phyloP scores from a whole-genome alignment of 108 stramenopile species.

The Chaetoceros tenuissimus region DNA sequence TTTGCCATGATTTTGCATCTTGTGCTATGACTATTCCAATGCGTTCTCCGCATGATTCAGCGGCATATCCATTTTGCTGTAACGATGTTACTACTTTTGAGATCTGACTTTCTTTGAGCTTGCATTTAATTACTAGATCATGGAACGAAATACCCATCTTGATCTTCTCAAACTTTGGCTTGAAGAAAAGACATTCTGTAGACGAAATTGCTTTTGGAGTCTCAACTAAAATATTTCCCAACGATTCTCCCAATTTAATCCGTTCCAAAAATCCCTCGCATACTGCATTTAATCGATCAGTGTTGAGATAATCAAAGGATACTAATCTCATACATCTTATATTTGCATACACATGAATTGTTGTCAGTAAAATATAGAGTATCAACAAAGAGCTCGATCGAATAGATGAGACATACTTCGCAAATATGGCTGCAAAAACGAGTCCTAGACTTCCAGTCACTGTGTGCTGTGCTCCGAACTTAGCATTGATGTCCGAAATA shows the following conservation, averaged over 20 bases:
- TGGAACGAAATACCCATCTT: conserved; percentile 49
- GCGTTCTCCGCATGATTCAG: too few relatives aligned
- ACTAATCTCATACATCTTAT: conserved; percentile 59
- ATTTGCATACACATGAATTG: conserved; percentile 57
- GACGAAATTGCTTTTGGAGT: conserved; percentile 46
- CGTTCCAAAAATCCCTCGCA: conserved; percentile 33
- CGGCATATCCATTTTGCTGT: too few relatives aligned
- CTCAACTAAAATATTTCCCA: conserved; percentile 11
- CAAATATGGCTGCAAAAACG: conserved; percentile 55
- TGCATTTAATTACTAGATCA: conserved; percentile 34
- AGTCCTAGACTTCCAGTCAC: conserved; percentile 69
- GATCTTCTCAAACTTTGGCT: conserved; percentile 14
- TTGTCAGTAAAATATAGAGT: conserved; percentile 50
- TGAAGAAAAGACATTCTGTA: conserved; percentile 63
- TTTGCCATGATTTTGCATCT: conserved; percentile 26
- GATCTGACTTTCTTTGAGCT: conserved; percentile 3
- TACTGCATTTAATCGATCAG: conserved; percentile 41
- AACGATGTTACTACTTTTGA: too few relatives aligned
- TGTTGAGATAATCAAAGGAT: conserved; percentile 64
- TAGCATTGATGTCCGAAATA: conserved; percentile 65
- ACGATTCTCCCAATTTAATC: conserved; percentile 1
- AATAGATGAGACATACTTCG: conserved; percentile 37
- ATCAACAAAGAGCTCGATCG: conserved; percentile 23
- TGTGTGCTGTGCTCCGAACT: conserved; percentile 77
- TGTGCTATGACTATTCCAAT: too few relatives aligned